Evolutionary conservation across 441 rosid species (phyloP).

Genomic region (Francoa sonchifolia): DNA sequence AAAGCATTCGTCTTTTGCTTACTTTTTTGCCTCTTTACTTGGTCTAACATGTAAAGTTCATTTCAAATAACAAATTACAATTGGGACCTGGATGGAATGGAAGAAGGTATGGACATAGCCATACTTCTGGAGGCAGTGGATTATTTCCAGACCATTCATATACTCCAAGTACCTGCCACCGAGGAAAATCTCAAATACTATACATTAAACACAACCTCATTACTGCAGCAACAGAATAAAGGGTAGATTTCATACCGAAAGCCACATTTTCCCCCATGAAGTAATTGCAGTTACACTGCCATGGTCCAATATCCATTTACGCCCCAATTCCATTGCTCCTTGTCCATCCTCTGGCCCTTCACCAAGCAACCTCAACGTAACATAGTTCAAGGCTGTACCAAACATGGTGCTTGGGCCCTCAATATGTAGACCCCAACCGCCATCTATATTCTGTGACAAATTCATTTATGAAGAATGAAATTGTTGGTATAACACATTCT

Average conservation of each 20-base stretch:
- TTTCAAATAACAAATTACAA: too few relatives aligned
- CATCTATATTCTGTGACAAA: conserved; percentile 68
- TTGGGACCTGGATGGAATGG: conserved; percentile 73
- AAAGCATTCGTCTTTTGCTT: too few relatives aligned
- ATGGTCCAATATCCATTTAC: conserved; percentile 64
- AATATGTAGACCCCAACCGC: conserved; percentile 93
- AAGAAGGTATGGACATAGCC: conserved; percentile 70
- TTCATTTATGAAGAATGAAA: neutral
- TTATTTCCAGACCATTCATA: conserved; percentile 91
- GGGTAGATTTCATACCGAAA: conserved; percentile 39
- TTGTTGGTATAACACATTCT: neutral
- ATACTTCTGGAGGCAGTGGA: conserved; percentile 83
- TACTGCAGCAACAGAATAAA: neutral
- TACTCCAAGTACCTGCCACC: conserved; percentile 64
- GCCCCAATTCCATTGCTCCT: conserved; percentile 57
- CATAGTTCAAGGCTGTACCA: conserved; percentile 60
- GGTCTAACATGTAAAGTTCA: too few relatives aligned
- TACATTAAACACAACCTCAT: neutral
- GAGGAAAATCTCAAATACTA: neutral
- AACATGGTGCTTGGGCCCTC: conserved; percentile 90
- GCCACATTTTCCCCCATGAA: conserved; percentile 98
- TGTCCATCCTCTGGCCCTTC: conserved; percentile 64
- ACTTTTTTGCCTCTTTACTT: too few relatives aligned
- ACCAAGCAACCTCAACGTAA: conserved; percentile 69
- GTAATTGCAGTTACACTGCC: conserved; percentile 75